Evolutionary conservation across 2,329 filamentous ascomycete species (phyloP), one percentile per base, ranked within the genome.

Genomic region (Clarireedia paspali): DNA sequence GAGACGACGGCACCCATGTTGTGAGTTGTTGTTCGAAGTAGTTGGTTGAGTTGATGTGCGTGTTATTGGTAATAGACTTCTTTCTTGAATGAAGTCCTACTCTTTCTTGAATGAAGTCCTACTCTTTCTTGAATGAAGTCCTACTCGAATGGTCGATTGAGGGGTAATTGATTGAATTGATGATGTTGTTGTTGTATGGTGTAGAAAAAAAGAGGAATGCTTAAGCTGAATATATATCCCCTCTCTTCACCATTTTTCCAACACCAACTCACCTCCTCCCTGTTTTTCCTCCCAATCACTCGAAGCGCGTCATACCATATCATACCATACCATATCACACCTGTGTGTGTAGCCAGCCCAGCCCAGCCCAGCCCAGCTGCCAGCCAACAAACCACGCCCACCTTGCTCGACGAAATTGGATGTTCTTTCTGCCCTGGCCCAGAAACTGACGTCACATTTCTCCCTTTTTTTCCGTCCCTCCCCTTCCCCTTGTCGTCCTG

Each of bases 1-100:
- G 68, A 70, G 62, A 70, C 67, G 58, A 70, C 66, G 62, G 68
- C 68, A 59, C 68, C 68, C 68, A 70, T 70, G 63, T 34, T 34
- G 7, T 3, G 1, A 12, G 20, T 3, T 17, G 6, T 17, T 4
- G n/a, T 30, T 42, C 10, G 15, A 15, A 26, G 34, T 47, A 20
- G 20, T 20, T 20, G 20, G 20, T 20, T 20, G 50, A 10, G 39
- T 15, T 30, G 20, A 26, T 47, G 44, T 30, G 15, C 10, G 26
- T 12, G 20, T 20, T 20, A 20, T 20, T 20, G 4, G 15, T 26
- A 6, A 20, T 15, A 46, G 26, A 34, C 10, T 34, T 34, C 30
- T 34, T 12, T 9, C 20, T 20, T 20, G 20, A 20, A 20, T 20
- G 20, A 20, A 20, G 20, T 20, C 20, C 20, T 20, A 20, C 20